phyloP scores from a whole-genome alignment of 306 rosid genomes.

The Trifolium fragiferum region DNA sequence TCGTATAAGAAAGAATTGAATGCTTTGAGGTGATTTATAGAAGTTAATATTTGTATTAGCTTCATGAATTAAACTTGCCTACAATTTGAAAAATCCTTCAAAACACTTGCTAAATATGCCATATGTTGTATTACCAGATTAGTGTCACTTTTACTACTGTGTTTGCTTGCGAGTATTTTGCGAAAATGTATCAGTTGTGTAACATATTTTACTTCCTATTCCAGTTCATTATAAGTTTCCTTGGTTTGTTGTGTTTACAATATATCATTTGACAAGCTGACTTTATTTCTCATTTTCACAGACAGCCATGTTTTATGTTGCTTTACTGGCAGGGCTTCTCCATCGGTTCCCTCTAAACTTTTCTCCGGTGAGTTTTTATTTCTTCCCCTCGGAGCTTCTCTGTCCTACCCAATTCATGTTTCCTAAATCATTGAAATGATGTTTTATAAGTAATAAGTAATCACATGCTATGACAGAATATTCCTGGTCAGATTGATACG shows the following conservation, averaged over 20 bases:
- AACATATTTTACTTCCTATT: conserved; percentile 15
- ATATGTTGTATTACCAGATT: neutral
- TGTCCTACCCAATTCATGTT: conserved; percentile 25
- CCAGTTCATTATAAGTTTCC: conserved; percentile 22
- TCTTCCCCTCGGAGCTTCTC: conserved; percentile 24
- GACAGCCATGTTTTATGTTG: conserved; percentile 92
- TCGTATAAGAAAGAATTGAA: neutral
- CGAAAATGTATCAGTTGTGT: conserved; percentile 24
- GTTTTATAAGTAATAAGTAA: conserved; percentile 51
- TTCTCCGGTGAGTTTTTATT: conserved; percentile 68
- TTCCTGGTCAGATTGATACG: conserved; percentile 88
- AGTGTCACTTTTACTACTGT: conserved; percentile 13
- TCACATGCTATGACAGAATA: conserved; percentile 63
- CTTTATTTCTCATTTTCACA: conserved; percentile 48
- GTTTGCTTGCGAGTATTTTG: conserved; percentile 31
- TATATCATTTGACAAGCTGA: conserved; percentile 38
- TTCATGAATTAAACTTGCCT: conserved; percentile 24
- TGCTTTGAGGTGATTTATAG: conserved; percentile 13
- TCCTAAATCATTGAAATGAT: conserved; percentile 29
- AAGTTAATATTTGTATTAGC: conserved; percentile 18
- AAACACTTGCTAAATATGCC: conserved; percentile 10
- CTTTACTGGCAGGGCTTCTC: conserved; percentile 86
- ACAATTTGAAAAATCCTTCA: neutral
- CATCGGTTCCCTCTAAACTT: conserved; percentile 86
- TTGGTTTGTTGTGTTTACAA: neutral